Evolutionary conservation across 2,329 filamentous ascomycete species (phyloP).

Genomic region (Teratosphaeria destructans): DNA sequence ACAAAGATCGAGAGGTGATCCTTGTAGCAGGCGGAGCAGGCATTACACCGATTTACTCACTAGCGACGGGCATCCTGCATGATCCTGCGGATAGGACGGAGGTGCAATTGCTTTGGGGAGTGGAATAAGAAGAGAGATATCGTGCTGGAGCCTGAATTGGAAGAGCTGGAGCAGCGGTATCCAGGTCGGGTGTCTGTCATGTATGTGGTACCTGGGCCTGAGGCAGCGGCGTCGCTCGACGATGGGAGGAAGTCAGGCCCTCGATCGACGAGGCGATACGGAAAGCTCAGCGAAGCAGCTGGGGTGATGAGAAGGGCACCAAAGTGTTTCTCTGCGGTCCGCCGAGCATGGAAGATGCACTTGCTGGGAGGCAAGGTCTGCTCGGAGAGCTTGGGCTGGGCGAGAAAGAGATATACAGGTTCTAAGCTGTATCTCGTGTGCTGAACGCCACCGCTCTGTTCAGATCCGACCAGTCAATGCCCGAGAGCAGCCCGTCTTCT

Average conservation of each 20-base stretch:
- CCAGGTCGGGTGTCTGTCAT: conserved; percentile 47
- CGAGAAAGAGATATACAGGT: conserved; percentile 11
- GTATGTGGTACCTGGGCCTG: conserved; percentile 47
- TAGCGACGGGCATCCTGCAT: conserved; percentile 29
- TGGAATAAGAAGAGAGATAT: conserved; percentile 54
- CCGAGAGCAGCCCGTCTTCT: too few relatives aligned
- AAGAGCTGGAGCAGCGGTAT: conserved; percentile 38
- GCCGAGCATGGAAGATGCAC: conserved; percentile 52
- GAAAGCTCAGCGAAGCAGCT: conserved; percentile 19
- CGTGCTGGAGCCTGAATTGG: conserved; percentile 47
- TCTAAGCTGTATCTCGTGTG: neutral
- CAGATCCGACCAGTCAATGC: too few relatives aligned
- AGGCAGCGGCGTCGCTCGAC: conserved; percentile 7
- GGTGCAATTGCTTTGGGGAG: conserved; percentile 56
- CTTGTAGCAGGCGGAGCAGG: conserved; percentile 62
- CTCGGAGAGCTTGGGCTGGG: conserved; percentile 32
- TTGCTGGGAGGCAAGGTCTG: conserved; percentile 45
- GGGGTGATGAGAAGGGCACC: conserved; percentile 28
- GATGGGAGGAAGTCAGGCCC: conserved; percentile 35
- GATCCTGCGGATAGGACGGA: conserved; percentile 49
- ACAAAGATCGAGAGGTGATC: conserved; percentile 33
- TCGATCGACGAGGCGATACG: conserved; percentile 44
- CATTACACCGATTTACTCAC: conserved; percentile 54
- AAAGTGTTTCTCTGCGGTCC: conserved; percentile 63
- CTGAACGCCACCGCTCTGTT: neutral